Evolutionary conservation across 768 basidiomycete species (phyloP), one percentile per base, ranked within the genome.

Genomic region (Kwoniella europaea): DNA sequence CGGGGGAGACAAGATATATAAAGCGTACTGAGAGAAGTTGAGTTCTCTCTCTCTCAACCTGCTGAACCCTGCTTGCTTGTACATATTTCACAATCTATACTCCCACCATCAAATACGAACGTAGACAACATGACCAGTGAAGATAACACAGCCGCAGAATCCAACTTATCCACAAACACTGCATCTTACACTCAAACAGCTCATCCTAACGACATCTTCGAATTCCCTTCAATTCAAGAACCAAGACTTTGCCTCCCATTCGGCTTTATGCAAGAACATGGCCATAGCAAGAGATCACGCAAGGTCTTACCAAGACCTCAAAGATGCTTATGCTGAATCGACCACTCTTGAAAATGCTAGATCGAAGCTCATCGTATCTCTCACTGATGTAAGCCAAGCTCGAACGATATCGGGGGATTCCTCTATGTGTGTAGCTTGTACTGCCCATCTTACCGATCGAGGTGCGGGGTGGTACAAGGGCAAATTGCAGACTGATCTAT

Each of bases 401-500:
- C 4, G 18, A 15, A 18, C 54, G 18, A 5, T 55, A 12, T n/a
- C 20, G 10, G n/a, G n/a, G 10, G 54, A 55, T n/a, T 20, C 20
- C 4, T 18, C 20, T 18, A n/a, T 20, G 2, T 55, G 54, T 55
- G 3, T 12, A 9, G 20, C 16, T 10, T 55, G 54, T 22, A 22
- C 54, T n/a, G 2, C 54, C 22, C 54, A 55, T n/a, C 20, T 55
- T 55, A 24, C 16, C 20, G 20, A 20, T 55, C 24, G 10, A 10
- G 54, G 20, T 6, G 61, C 61, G 46, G 10, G 2, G n/a, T 63
- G 61, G 61, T 46, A 44, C 22, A 24, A 6, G 6, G 46, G 46
- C 1, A 63, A 50, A 12, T 29, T 63, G 18, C 27, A 24, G 43
- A 63, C 62, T 18, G 62, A 63, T 63, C 62, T 46, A 3, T 63